phyloP scores from a whole-genome alignment of 176 grass and related monocot species.

The Ensete ventricosum region DNA sequence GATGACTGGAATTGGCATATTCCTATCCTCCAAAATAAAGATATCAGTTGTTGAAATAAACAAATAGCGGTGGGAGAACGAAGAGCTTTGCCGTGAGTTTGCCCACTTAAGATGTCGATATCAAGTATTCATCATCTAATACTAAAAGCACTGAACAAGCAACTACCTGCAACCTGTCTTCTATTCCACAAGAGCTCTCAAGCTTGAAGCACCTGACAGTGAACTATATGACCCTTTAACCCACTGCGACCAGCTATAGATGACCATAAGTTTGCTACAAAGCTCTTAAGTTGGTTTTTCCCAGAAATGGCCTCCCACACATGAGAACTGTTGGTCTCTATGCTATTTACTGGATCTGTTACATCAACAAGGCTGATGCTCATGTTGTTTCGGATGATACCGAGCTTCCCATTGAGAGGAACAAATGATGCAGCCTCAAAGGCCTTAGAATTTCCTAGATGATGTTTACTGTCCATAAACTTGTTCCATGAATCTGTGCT shows the following conservation, averaged over 20 bases:
- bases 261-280: slow-evolving; percentile 77
- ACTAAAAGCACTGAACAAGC: neutral
- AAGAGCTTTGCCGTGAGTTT: neutral
- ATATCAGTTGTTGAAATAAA: neutral
- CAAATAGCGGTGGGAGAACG: neutral
- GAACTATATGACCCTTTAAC: slow-evolving; percentile 64
- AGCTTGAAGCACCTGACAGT: slow-evolving; percentile 86
- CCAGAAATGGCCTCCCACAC: slow-evolving; percentile 56
- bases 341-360: slow-evolving; percentile 34
- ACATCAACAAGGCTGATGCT: slow-evolving; percentile 72
- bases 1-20: neutral
- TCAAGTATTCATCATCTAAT: neutral
- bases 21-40: neutral
- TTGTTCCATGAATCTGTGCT: slow-evolving; percentile 60
- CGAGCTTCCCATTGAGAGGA: slow-evolving; percentile 60
- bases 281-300: slow-evolving; percentile 59
- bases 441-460: slow-evolving; percentile 58
- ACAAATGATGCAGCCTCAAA: slow-evolving; percentile 74
- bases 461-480: slow-evolving; percentile 67
- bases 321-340: slow-evolving; percentile 56
- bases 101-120: neutral
- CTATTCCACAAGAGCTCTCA: neutral
- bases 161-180: neutral
- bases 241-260: slow-evolving; percentile 46
- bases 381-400: slow-evolving; percentile 80